Conservation (phyloP, 164 flowering plant genomes). For the Chloranthus sessilifolius region DNA sequence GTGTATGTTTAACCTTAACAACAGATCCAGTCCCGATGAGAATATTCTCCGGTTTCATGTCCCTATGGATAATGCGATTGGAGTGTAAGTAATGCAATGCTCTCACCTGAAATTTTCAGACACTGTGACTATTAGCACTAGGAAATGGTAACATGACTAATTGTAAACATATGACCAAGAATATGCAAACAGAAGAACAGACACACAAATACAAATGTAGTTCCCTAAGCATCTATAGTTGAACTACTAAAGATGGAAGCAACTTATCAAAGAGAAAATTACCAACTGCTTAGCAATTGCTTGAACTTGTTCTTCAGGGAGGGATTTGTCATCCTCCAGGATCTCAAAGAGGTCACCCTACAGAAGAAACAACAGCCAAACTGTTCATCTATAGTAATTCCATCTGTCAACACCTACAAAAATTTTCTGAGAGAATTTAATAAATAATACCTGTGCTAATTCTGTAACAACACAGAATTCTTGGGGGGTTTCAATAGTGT, state of each 20-base stretch:
- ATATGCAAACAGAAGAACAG: too few relatives aligned
- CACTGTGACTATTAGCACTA: background rate
- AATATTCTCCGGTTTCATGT: slow-evolving; percentile 98
- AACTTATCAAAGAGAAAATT: slow-evolving; percentile 11
- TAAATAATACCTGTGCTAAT: slow-evolving; percentile 71
- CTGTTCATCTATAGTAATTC: background rate
- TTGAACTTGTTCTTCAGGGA: slow-evolving; percentile 97
- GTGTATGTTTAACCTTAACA: slow-evolving; percentile 88
- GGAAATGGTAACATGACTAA: too few relatives aligned
- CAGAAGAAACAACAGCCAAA: slow-evolving; percentile 8
- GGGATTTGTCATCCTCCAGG: slow-evolving; percentile 91
- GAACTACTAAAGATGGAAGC: background rate
- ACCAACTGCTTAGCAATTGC: slow-evolving; percentile 98
- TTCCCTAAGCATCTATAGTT: too few relatives aligned
- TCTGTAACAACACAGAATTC: slow-evolving; percentile 98
- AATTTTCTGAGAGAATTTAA: background rate
- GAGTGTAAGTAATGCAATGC: slow-evolving; percentile 95
- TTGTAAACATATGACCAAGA: too few relatives aligned
- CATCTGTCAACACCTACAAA: background rate
- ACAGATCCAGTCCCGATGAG: slow-evolving; percentile 87
- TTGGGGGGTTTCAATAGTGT: slow-evolving; percentile 86
- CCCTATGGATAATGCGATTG: slow-evolving; percentile 95
- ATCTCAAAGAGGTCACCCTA: slow-evolving; percentile 98
- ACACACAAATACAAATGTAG: background rate
- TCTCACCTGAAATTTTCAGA: slow-evolving; percentile 54